These are phyloP conservation scores for Hypoxylon trugodes DNA, from an alignment of 495 filamentous ascomycete genomes.

Conservation along the genomic window DNA sequence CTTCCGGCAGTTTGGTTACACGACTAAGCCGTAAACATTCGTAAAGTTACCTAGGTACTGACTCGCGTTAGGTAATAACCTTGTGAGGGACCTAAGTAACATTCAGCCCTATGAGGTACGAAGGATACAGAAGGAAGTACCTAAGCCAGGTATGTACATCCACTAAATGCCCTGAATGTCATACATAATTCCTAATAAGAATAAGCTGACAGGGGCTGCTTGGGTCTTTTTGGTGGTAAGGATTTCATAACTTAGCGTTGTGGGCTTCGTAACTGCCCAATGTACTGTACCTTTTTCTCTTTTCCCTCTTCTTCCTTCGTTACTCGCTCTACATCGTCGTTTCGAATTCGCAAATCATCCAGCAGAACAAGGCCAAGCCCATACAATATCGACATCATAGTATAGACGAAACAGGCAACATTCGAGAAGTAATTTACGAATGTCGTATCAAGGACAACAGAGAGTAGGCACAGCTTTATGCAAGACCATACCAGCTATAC, in stretches of 20 bases:
- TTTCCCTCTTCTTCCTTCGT: background rate
- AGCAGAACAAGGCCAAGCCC: slow-evolving; percentile 11
- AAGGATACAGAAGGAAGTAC: too few relatives aligned
- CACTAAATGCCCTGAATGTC: slow-evolving; percentile 4
- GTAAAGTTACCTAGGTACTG: too few relatives aligned
- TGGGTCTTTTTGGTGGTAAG: slow-evolving; percentile 19
- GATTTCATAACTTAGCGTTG: slow-evolving; percentile 15
- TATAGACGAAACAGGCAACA: slow-evolving; percentile 15
- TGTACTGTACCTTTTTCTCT: slow-evolving; percentile 26
- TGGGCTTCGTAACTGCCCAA: slow-evolving; percentile 1
- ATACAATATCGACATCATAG: slow-evolving; percentile 7
- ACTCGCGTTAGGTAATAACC: too few relatives aligned
- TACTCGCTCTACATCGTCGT: slow-evolving; percentile 19
- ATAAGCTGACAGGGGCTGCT: slow-evolving; percentile 36
- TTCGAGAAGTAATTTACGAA: slow-evolving; percentile 33
- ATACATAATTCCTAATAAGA: too few relatives aligned
- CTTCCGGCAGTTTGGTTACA: slow-evolving; percentile 3
- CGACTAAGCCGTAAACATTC: background rate
- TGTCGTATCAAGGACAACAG: slow-evolving; percentile 2
- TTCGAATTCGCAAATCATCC: slow-evolving; percentile 34
- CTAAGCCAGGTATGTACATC: background rate
- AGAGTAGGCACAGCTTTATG: slow-evolving; percentile 24
- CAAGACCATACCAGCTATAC: too few relatives aligned
- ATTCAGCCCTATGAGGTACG: slow-evolving; percentile 26
- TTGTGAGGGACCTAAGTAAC: slow-evolving; percentile 17